Evolutionary conservation across 2,329 filamentous ascomycete genomes (phyloP).

Genomic region (Beauveria medogensis): DNA sequence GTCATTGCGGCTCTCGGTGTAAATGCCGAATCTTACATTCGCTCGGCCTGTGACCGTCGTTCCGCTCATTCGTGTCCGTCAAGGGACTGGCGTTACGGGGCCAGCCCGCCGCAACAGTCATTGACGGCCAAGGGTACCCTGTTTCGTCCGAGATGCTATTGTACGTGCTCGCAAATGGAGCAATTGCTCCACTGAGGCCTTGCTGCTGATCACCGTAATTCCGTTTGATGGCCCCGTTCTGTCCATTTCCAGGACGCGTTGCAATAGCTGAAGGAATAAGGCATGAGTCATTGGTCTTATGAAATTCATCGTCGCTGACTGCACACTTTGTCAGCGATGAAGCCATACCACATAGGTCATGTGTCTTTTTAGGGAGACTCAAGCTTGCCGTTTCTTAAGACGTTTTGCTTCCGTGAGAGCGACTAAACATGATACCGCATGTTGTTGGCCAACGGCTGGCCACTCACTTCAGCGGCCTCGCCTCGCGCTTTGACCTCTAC

Average conservation of each 20-base stretch:
- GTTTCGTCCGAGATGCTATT: slow-evolving; percentile 1
- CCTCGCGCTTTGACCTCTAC: not conserved
- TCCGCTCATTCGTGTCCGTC: not conserved
- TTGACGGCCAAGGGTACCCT: slow-evolving; percentile 2
- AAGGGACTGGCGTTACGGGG: not conserved
- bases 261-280: not conserved
- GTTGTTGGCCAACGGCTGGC: not conserved
- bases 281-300: not conserved
- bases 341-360: not conserved
- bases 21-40: not conserved
- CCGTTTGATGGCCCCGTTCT: not conserved
- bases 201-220: slow-evolving; percentile 1
- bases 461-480: not conserved
- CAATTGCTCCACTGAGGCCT: not conserved
- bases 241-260: not conserved
- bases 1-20: not conserved
- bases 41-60: not conserved
- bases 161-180: not conserved
- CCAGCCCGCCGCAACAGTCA: not conserved
- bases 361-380: not conserved
- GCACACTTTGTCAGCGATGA: not conserved
- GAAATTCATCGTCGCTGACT: not conserved
- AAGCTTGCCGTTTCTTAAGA: not conserved
- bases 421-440: not conserved
- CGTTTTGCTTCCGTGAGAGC: not conserved